Evolutionary conservation across 768 basidiomycete genomes (phyloP), one percentile per base, ranked within the genome.

Genomic region (Exidia glandulosa): DNA sequence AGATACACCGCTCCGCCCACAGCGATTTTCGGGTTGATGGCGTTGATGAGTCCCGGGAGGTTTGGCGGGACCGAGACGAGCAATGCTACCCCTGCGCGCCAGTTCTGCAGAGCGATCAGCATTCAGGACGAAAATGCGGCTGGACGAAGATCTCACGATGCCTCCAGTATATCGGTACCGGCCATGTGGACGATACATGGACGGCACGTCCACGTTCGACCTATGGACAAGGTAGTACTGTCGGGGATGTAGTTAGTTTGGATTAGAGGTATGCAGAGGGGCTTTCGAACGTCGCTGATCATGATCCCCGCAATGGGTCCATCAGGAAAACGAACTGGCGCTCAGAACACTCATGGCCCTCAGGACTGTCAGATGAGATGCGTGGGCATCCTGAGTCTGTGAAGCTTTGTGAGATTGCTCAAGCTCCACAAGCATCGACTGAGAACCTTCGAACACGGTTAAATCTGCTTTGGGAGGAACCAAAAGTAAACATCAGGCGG

Each of bases 251-350:
- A 27, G 25, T 31, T 6, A 6, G 19, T 13, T 13, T 19, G 27
- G 6, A 27, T 13, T 32, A 50, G 5, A 25, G 25, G 10, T 12
- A 3, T 45, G 32, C n/a, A 23, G 31, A 19, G 32, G 23, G 47
- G 9, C 9, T 32, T 14, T 73, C 85, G 63, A 66, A 86, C 76
- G 58, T 80, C 79, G 27, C 76, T 74, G 59, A 81, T 78, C 76
- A 86, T 80, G 59, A 94, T 84, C 27, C 87, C 88, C 32, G 87
- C 84, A 63, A 95, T 86, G n/a, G n/a, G n/a, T n/a, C n/a, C n/a
- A n/a, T n/a, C n/a, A n/a, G n/a, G n/a, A n/a, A n/a, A n/a, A n/a
- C n/a, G n/a, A n/a, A n/a, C n/a, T n/a, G n/a, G n/a, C n/a, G n/a
- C n/a, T n/a, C n/a, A n/a, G n/a, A n/a, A n/a, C n/a, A n/a, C n/a